These are phyloP conservation scores for Lepidium didymum DNA, from an alignment of 345 rosid genomes.

Conservation along the genomic window DNA sequence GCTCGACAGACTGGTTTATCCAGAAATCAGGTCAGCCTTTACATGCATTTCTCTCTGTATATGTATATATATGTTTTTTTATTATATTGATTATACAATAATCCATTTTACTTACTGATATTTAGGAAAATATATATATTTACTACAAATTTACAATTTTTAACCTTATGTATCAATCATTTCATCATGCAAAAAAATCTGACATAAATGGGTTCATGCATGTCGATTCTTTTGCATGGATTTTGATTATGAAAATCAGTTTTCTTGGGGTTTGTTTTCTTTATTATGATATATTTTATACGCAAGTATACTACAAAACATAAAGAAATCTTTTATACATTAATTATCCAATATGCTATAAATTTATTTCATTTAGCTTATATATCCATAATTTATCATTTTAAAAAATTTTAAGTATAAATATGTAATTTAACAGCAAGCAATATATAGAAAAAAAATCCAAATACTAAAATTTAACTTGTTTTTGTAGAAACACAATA, in stretches of 20 bases:
- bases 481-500: background rate
- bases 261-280: conserved; percentile 19
- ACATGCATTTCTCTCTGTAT: background rate
- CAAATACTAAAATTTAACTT: background rate
- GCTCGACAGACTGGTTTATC: conserved; percentile 99
- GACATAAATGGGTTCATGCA: conserved; percentile 18
- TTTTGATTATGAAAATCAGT: conserved; percentile 5
- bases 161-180: conserved; percentile 14
- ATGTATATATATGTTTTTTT: background rate
- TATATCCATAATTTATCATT: background rate
- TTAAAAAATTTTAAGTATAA: no score
- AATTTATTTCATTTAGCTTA: background rate
- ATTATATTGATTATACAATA: background rate
- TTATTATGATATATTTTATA: conserved; percentile 1
- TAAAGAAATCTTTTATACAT: background rate
- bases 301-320: background rate
- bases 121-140: background rate
- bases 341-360: background rate
- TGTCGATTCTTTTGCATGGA: conserved; percentile 21
- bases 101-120: background rate
- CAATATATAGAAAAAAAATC: background rate
- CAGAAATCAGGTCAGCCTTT: conserved; percentile 79
- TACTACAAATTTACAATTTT: background rate
- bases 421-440: background rate
- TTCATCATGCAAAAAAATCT: conserved; percentile 25